phyloP scores from a whole-genome alignment of 148 eudicot genomes.

The Mesembryanthemum crystallinum region DNA sequence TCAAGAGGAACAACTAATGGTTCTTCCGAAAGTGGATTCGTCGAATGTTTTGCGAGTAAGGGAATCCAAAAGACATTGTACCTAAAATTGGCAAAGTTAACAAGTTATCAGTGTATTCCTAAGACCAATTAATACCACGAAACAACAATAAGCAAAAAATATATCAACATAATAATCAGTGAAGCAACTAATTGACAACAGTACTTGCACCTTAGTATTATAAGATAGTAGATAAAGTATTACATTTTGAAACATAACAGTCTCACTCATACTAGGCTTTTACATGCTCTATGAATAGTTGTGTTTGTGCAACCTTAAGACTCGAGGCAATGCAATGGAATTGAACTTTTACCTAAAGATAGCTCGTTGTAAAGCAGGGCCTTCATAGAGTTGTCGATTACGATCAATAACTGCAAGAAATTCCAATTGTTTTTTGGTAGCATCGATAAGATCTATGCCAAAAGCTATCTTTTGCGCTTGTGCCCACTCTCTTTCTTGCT shows the following conservation, averaged over 20 bases:
- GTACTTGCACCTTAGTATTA: no score
- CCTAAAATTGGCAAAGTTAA: no score
- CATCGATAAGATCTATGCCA: constrained; percentile 65
- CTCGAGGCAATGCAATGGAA: neutral
- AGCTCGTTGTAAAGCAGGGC: constrained; percentile 54
- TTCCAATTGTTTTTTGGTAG: constrained; percentile 69
- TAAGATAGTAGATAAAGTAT: no score
- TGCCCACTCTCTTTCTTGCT: constrained; percentile 72
- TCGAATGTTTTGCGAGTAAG: constrained; percentile 69
- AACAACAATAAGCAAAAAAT: no score
- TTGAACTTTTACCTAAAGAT: constrained; percentile 55
- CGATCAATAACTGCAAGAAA: constrained; percentile 84
- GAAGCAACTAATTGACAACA: no score
- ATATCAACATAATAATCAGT: no score
- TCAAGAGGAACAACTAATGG: constrained; percentile 92
- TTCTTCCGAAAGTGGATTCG: constrained; percentile 43
- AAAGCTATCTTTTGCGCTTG: constrained; percentile 65
- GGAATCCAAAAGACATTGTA: constrained; percentile 64
- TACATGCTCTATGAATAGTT: no score
- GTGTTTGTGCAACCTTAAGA: no score
- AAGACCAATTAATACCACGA: no score
- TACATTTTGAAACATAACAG: no score
- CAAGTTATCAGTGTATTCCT: no score
- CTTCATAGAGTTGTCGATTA: constrained; percentile 66
- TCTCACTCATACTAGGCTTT: no score